phyloP scores from a whole-genome alignment of 108 stramenopile genomes.

The Skeletonema costatum region DNA sequence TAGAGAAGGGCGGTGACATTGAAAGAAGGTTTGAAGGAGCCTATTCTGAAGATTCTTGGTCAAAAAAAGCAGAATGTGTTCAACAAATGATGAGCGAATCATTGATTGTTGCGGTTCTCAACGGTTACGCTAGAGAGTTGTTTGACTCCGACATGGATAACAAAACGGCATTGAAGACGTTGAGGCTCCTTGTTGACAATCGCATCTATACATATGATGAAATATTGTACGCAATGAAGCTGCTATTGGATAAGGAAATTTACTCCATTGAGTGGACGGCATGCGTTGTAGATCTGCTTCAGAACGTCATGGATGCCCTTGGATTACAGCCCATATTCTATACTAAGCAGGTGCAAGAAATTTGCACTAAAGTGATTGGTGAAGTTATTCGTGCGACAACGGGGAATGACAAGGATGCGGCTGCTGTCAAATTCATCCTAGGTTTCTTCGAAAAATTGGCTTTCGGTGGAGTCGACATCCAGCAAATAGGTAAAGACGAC shows the following conservation, averaged over 20 bases:
- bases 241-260: background rate
- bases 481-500: background rate
- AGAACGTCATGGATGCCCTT: background rate
- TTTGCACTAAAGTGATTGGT: background rate
- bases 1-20: background rate
- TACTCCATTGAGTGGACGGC: background rate
- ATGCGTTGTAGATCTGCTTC: background rate
- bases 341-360: background rate
- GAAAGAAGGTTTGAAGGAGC: background rate
- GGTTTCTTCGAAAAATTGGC: background rate
- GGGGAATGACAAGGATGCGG: background rate
- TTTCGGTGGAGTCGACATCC: background rate
- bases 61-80: background rate
- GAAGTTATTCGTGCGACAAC: background rate
- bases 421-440: background rate
- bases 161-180: background rate
- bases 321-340: background rate
- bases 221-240: background rate
- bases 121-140: background rate
- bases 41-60: background rate
- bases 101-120: background rate
- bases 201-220: conserved; percentile 5
- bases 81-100: background rate
- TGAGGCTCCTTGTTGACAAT: background rate
- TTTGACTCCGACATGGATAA: background rate